Base-by-base conservation (phyloP, 2,329 filamentous ascomycete genomes). In the Sodiomyces alkalinus region DNA sequence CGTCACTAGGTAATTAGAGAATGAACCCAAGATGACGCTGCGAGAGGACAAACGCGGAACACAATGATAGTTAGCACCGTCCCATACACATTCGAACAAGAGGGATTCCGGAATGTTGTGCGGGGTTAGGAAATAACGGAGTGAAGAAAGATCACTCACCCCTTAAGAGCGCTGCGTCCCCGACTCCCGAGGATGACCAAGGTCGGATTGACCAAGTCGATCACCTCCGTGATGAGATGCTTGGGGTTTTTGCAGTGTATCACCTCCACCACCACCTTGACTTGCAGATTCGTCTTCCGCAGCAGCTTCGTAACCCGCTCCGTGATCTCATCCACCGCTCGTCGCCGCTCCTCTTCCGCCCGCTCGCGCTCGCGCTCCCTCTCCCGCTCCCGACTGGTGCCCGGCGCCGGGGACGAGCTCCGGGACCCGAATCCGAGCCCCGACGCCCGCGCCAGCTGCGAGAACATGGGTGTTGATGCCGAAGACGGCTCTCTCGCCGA, bases 161-260 rank as follows among this genome's bases (percentile, higher is more conserved):
- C 87, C 53, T 96, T 96, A 30, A 98, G 62, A 23, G 85, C 83
- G 51, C 83, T 93, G 38, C 86, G 73, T 17, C 90, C 90, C 41
- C 90, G 69, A 36, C 85, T 93, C 27, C 90, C 90, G 33, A 96
- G 71, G 40, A 98, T 83, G 13, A 94, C 87, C 34, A 98, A 61
- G 2, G 87, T 96, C 4, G 90, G 90, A 39, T 79, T 80, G 29
- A 96, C 68, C 38, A 82, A 71, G 50, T 98, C 90, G 52, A 98
- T 96, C 56, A 94, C 85, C 59, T 96, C 90, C 1, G 85, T 92
- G 38, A 98, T 85, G 59, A 96, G 68, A 50, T 94, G 86, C 51
- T 90, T 87, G 4, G 90, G 85, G 45, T 81, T 94, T 64, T 94
- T 96, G 74, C 90, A 96, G 55, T 96, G 90, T 40, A 98, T 78